Base-by-base conservation (phyloP, 345 rosid species). In the Conringia planisiliqua region DNA sequence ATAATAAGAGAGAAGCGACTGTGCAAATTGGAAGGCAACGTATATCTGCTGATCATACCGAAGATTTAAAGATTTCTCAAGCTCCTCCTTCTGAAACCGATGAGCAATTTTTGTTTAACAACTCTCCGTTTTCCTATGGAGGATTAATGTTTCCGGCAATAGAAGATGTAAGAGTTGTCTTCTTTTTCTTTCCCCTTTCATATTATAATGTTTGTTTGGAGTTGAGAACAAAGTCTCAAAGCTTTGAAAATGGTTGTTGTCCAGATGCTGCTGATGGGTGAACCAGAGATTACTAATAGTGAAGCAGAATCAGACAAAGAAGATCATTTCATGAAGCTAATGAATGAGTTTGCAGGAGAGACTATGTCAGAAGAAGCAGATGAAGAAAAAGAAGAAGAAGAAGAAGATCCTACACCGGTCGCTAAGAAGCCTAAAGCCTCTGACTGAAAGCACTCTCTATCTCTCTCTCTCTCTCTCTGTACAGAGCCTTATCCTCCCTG, bases 21-120 rank as follows among this genome's bases (percentile, higher is more conserved):
- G 74, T 68, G 22, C 63, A 60, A 58, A 66, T 47, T 47, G 67
- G 73, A 27, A 66, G 81, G 73, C 82, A 74, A 46, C 79, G 59
- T 78, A 46, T 74, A 68, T 46, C 82, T 51, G 76, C 77, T 75
- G 64, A 39, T 65, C 72, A 69, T 14, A 60, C 33, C n/a, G 59
- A 72, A 66, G 72, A 73, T 48, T 10, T 70, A 36, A 52, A 18
- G 43, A 47, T 46, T 38, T 83, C 84, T 55, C 84, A 59, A 60
- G 66, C 73, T 76, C 69, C 76, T 73, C 33, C 70, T 79, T 70
- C 8, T 42, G 60, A 60, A 17, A 43, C 5, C 20, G 73, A 30
- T 61, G 74, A 27, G 10, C 75, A 36, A 63, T 68, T 77, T 56
- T 62, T 44, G 70, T 54, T 60, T 70, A 75, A 73, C 68, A 56